Conservation (phyloP, 2,329 filamentous ascomycete species). For the Diaporthe citrichinensis region DNA sequence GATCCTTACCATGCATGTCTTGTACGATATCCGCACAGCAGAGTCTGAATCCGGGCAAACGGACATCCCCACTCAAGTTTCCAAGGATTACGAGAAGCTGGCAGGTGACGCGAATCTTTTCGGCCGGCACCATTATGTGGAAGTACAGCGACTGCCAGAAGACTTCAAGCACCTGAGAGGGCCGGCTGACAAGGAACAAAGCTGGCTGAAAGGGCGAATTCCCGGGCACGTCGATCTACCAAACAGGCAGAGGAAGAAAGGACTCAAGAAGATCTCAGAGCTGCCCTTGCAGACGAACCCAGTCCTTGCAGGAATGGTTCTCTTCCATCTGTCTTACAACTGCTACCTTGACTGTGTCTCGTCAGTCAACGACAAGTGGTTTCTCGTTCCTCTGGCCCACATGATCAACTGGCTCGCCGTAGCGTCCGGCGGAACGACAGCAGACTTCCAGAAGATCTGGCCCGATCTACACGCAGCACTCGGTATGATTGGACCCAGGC, state of each 20-base stretch:
- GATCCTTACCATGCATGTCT: not conserved
- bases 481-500: not conserved
- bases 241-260: not conserved
- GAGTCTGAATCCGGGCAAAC: not conserved
- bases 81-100: not conserved
- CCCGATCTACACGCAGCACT: not conserved
- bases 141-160: not conserved
- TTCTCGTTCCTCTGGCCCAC: not conserved
- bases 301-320: not conserved
- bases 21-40: not conserved
- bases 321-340: not conserved
- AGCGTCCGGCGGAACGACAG: not conserved
- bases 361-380: not conserved
- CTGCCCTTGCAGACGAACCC: not conserved
- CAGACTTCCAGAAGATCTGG: not conserved
- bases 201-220: not conserved
- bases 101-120: not conserved
- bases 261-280: not conserved
- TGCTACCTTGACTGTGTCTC: not conserved
- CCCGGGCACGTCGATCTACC: not conserved
- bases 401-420: not conserved
- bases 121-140: too few species aligned
- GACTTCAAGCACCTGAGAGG: not conserved
- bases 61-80: not conserved
- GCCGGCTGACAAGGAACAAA: too few species aligned